phyloP scores from a whole-genome alignment of 2,329 filamentous ascomycete species.

The Penicillium capsulatum region DNA sequence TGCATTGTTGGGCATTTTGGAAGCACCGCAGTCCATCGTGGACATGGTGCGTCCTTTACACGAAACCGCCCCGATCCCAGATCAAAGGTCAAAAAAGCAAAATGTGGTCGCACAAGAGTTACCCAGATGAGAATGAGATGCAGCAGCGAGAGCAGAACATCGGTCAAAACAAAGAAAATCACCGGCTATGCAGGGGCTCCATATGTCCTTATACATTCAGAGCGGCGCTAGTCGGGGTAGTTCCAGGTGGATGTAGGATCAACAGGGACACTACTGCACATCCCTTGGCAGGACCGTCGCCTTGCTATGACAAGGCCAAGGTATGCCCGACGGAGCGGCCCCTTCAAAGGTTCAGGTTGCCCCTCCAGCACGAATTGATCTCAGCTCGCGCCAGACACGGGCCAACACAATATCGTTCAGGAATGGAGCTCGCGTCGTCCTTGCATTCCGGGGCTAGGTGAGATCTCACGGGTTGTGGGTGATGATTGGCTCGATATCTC shows the following conservation, averaged over 20 bases:
- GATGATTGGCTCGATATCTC: slow-evolving; percentile 26
- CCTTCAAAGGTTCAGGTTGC: slow-evolving; percentile 24
- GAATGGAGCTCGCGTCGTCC: slow-evolving; percentile 29
- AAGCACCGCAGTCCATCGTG: slow-evolving; percentile 26
- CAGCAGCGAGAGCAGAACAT: slow-evolving; percentile 5
- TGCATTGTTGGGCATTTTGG: slow-evolving; percentile 22
- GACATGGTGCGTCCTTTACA: slow-evolving; percentile 27
- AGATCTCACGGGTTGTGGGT: slow-evolving; percentile 13
- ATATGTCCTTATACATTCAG: slow-evolving; percentile 31
- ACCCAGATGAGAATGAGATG: slow-evolving; percentile 21
- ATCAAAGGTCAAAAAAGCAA: slow-evolving; percentile 18
- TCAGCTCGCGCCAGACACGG: slow-evolving; percentile 21
- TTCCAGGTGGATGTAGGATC: slow-evolving; percentile 17
- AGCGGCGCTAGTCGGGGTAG: slow-evolving; percentile 16
- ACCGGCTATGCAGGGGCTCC: slow-evolving; percentile 20
- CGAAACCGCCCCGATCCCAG: slow-evolving; percentile 10
- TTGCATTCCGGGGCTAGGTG: slow-evolving; percentile 38
- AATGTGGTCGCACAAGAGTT: slow-evolving; percentile 18
- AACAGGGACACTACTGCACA: slow-evolving; percentile 20
- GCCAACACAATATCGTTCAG: slow-evolving; percentile 21
- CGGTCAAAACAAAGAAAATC: slow-evolving; percentile 17
- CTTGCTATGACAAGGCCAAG: slow-evolving; percentile 17
- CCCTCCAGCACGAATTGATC: slow-evolving; percentile 21
- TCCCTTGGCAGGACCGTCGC: slow-evolving; percentile 29
- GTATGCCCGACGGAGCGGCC: slow-evolving; percentile 14